Conservation (phyloP, 2,329 filamentous ascomycete genomes). For the Aureobasidium sp. region DNA sequence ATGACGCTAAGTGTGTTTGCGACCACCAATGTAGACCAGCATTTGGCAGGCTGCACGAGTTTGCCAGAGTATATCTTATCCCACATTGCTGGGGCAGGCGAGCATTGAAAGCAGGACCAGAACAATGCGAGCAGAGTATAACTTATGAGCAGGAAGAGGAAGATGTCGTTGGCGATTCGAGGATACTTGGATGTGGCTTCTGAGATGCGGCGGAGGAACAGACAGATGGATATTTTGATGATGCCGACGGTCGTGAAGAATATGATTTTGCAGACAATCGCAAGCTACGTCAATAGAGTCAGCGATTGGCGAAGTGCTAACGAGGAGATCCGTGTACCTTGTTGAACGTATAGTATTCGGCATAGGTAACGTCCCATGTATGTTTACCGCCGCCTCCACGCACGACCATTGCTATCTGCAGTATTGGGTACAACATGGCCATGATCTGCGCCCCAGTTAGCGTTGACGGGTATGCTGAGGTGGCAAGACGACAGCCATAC, state of each 20-base stretch:
- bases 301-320: background rate
- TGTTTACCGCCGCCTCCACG: constrained; percentile 1
- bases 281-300: background rate
- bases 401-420: background rate
- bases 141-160: background rate
- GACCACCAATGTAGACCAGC: constrained; percentile 6
- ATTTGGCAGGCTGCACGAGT: background rate
- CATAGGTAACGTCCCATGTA: constrained; percentile 9
- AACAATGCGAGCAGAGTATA: constrained; percentile 8
- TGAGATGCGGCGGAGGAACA: constrained; percentile 9
- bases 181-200: background rate
- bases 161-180: constrained; percentile 6
- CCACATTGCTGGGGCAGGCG: constrained; percentile 3
- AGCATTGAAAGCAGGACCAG: constrained; percentile 10
- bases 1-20: constrained; percentile 4
- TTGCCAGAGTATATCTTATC: constrained; percentile 7
- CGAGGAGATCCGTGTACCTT: background rate
- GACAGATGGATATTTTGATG: constrained; percentile 10
- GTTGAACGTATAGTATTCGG: constrained; percentile 9
- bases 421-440: background rate
- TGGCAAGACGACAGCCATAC: background rate
- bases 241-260: constrained; percentile 13
- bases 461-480: background rate
- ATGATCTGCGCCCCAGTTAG: background rate
- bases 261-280: constrained; percentile 8